phyloP scores from a whole-genome alignment of 306 rosid species.

The Castanea mollissima region DNA sequence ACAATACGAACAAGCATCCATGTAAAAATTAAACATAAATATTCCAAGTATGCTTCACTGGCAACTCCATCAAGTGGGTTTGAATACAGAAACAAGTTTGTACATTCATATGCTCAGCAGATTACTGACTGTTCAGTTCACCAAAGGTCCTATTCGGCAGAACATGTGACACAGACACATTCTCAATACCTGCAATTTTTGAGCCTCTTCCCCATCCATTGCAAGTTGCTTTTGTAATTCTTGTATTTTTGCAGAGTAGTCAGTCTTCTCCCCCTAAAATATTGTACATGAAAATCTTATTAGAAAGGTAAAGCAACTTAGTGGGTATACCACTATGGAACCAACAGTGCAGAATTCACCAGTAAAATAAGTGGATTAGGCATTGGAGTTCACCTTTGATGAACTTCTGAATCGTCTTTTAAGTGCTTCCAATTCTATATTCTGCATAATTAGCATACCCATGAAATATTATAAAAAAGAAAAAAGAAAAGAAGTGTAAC shows the following conservation, averaged over 20 bases:
- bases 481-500: slow-evolving; percentile 9
- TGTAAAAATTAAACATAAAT: neutral
- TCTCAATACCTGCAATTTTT: slow-evolving; percentile 68
- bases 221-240: slow-evolving; percentile 92
- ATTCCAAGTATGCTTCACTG: neutral
- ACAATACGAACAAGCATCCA: neutral
- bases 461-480: slow-evolving; percentile 13
- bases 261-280: slow-evolving; percentile 80
- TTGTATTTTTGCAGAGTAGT: slow-evolving; percentile 69
- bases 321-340: slow-evolving; percentile 1
- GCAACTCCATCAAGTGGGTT: neutral
- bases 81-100: neutral
- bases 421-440: slow-evolving; percentile 79
- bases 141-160: neutral
- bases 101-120: neutral
- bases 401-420: slow-evolving; percentile 65
- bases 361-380: slow-evolving; percentile 2
- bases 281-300: neutral
- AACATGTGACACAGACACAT: neutral
- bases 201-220: slow-evolving; percentile 89
- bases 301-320: slow-evolving; percentile 1
- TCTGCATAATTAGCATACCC: slow-evolving; percentile 46
- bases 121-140: neutral
- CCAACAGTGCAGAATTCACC: slow-evolving; percentile 13
- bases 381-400: slow-evolving; percentile 48